Evolutionary conservation across 2,329 filamentous ascomycete genomes (phyloP).

Genomic region (Penicillium glabrum): DNA sequence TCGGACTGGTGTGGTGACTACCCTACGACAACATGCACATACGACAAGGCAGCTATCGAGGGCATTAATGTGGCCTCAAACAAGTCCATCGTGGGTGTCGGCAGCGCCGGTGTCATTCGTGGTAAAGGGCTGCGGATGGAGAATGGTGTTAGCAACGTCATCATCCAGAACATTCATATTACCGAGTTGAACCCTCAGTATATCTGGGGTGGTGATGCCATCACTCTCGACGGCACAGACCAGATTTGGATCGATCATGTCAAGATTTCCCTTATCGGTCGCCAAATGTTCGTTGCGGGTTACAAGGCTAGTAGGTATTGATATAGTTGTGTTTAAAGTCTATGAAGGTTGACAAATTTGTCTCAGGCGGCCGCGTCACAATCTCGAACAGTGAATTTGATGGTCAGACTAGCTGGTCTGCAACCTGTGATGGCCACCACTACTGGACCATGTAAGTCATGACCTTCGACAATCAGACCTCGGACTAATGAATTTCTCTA

Average conservation of each 20-base stretch:
- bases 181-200: slow-evolving; percentile 55
- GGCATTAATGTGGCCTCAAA: slow-evolving; percentile 55
- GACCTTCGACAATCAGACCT: no score
- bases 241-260: slow-evolving; percentile 52
- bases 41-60: slow-evolving; percentile 52
- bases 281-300: slow-evolving; percentile 28
- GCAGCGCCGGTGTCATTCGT: slow-evolving; percentile 55
- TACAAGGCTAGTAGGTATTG: not conserved
- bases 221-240: slow-evolving; percentile 48
- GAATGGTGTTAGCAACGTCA: slow-evolving; percentile 52
- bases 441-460: slow-evolving; percentile 53
- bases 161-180: slow-evolving; percentile 59
- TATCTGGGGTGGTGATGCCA: slow-evolving; percentile 60
- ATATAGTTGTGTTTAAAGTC: not conserved
- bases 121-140: slow-evolving; percentile 46
- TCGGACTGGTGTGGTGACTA: no score
- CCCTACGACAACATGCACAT: no score
- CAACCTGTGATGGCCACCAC: slow-evolving; percentile 58
- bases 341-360: no score
- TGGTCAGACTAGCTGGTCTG: slow-evolving; percentile 54
- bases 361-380: slow-evolving; percentile 45
- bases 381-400: slow-evolving; percentile 62
- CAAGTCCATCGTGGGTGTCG: slow-evolving; percentile 58
- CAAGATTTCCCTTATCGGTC: slow-evolving; percentile 38
- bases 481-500: slow-evolving; percentile 7